A percentile compares a stretch with the other conserved stretches of the same genome.
These are phyloP conservation scores for Rhizopogon salebrosus DNA, from an alignment of 768 basidiomycete genomes.

Conservation along the genomic window DNA sequence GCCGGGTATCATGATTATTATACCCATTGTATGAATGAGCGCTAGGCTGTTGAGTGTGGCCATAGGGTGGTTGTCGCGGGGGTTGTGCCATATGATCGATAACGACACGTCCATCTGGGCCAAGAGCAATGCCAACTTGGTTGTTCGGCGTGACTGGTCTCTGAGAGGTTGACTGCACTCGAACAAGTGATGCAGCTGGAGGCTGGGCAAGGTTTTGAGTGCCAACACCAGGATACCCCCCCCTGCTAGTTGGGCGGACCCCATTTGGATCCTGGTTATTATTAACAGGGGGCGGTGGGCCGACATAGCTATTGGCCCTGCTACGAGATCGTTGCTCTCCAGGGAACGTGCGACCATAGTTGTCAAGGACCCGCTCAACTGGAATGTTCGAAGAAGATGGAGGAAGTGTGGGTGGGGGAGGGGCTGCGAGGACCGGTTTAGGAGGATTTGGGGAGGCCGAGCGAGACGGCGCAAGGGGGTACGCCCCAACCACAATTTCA, in stretches of 20 bases:
- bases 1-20: constrained; percentile 19
- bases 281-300: constrained; percentile 25
- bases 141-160: constrained; percentile 70
- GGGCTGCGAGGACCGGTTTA: constrained; percentile 72
- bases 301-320: constrained; percentile 44
- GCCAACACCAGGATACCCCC: constrained; percentile 80
- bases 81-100: constrained; percentile 72
- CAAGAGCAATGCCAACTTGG: constrained; percentile 77
- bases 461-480: constrained; percentile 62
- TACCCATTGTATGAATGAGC: constrained; percentile 17
- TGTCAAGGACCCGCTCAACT: constrained; percentile 66
- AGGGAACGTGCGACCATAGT: constrained; percentile 83
- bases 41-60: background rate
- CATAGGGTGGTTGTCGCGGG: constrained; percentile 11
- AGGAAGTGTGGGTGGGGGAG: constrained; percentile 35
- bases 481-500: constrained; percentile 71
- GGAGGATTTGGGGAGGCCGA: constrained; percentile 71
- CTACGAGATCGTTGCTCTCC: constrained; percentile 70
- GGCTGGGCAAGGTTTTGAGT: constrained; percentile 64
- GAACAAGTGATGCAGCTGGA: constrained; percentile 18
- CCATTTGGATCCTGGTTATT: constrained; percentile 35
- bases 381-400: constrained; percentile 44
- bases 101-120: constrained; percentile 73
- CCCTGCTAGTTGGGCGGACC: constrained; percentile 49
- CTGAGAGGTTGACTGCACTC: constrained; percentile 24